phyloP scores from a whole-genome alignment of 257 asterid genomes.

The Solanum gandarillasii region DNA sequence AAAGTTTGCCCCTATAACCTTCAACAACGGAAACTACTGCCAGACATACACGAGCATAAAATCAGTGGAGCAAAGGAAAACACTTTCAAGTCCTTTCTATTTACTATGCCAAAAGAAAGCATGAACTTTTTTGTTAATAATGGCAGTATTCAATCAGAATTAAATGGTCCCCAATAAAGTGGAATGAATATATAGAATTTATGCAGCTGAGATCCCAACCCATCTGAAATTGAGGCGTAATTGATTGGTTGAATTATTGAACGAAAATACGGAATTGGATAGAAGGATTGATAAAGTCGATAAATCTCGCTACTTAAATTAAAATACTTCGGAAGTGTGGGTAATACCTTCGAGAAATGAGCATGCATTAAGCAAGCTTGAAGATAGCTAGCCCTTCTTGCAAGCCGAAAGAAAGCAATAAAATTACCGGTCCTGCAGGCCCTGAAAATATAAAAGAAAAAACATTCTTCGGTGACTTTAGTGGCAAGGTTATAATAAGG shows the following conservation, averaged over 20 bases:
- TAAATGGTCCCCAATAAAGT: background rate
- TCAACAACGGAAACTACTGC: background rate
- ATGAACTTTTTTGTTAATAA: background rate
- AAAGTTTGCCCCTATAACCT: background rate
- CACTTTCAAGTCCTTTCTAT: background rate
- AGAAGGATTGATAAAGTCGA: background rate
- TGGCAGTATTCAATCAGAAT: background rate
- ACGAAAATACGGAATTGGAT: background rate
- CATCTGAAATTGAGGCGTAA: background rate
- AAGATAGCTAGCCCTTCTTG: conserved; percentile 81
- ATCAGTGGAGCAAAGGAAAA: background rate
- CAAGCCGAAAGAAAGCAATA: conserved; percentile 93
- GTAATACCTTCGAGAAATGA: conserved; percentile 89
- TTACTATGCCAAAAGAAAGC: background rate
- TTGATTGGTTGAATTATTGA: background rate
- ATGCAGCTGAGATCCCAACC: background rate
- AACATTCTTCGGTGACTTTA: background rate
- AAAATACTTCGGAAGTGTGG: background rate
- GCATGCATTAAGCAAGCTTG: conserved; percentile 99
- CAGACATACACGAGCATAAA: background rate
- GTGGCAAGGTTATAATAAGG: background rate
- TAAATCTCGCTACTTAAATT: background rate
- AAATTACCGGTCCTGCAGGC: conserved; percentile 94
- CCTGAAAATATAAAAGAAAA: conserved; percentile 35
- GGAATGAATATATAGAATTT: background rate